Percentiles rank a stretch among this genome's conserved stretches.
phyloP scores from a whole-genome alignment of 2,329 filamentous ascomycete species.

The Tolypocladium ovalisporum region DNA sequence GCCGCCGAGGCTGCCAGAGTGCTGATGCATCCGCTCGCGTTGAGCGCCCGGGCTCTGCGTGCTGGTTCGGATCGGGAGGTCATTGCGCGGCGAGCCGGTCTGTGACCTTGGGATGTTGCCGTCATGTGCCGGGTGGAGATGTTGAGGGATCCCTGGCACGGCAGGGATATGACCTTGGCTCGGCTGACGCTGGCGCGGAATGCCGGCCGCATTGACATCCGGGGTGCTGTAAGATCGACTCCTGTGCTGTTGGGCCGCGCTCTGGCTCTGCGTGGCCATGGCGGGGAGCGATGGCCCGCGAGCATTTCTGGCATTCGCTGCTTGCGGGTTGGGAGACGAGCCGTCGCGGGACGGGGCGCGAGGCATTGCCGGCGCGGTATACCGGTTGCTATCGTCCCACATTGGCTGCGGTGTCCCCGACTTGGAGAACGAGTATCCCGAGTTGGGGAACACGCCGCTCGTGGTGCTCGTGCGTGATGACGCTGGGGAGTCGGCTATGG shows the following conservation, averaged over 20 bases:
- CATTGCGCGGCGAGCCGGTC: conserved; percentile 65
- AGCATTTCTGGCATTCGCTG: conserved; percentile 50
- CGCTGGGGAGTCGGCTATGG: conserved; percentile 66
- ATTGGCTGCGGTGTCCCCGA: conserved; percentile 52
- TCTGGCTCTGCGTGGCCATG: conserved; percentile 47
- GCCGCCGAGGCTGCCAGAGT: conserved; percentile 36
- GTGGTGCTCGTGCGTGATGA: conserved; percentile 66
- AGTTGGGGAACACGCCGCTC: conserved; percentile 56
- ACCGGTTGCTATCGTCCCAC: conserved; percentile 69
- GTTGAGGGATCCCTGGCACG: conserved; percentile 66
- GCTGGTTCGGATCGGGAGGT: conserved; percentile 55
- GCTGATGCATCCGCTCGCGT: conserved; percentile 44
- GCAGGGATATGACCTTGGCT: conserved; percentile 50
- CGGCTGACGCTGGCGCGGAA: conserved; percentile 44
- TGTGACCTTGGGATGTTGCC: conserved; percentile 64
- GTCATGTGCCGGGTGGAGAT: conserved; percentile 52
- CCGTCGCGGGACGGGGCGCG: conserved; percentile 72
- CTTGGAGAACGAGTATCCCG: conserved; percentile 61
- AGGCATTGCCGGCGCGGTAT: conserved; percentile 80
- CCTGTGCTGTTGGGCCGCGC: conserved; percentile 54
- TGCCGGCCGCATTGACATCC: conserved; percentile 68
- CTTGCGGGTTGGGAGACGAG: conserved; percentile 53
- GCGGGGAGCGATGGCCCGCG: conserved; percentile 73
- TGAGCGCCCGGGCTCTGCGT: conserved; percentile 62
- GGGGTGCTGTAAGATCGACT: conserved; percentile 91